These are phyloP conservation scores for Discostella stelligeroides DNA, from an alignment of 108 stramenopile species.

Conservation along the genomic window DNA sequence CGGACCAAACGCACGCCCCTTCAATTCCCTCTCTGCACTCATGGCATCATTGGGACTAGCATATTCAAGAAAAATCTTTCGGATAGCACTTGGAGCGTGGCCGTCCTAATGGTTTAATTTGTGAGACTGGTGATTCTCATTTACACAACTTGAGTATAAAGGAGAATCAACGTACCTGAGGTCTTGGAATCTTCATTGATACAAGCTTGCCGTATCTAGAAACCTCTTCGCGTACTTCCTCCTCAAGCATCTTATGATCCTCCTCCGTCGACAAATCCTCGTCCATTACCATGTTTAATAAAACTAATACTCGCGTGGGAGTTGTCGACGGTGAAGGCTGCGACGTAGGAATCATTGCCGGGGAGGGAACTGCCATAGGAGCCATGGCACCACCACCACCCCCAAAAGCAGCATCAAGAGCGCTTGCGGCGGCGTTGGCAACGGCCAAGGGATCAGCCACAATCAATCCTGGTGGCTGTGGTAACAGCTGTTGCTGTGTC, in stretches of 20 bases:
- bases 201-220: slow-evolving; percentile 80
- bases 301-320: slow-evolving; percentile 79
- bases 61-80: slow-evolving; percentile 92
- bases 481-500: slow-evolving; percentile 21
- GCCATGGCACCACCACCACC: slow-evolving; percentile 26
- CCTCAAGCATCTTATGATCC: slow-evolving; percentile 78
- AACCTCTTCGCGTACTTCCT: slow-evolving; percentile 86
- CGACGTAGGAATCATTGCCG: slow-evolving; percentile 1
- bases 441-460: slow-evolving; percentile 63
- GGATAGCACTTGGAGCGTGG: slow-evolving; percentile 61
- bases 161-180: slow-evolving; percentile 32
- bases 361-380: slow-evolving; percentile 3
- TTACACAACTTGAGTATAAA: not conserved
- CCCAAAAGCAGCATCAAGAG: slow-evolving; percentile 63
- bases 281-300: slow-evolving; percentile 96
- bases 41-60: slow-evolving; percentile 70
- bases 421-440: slow-evolving; percentile 61
- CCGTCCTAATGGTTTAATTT: slow-evolving; percentile 34
- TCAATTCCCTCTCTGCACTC: slow-evolving; percentile 77
- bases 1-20: slow-evolving; percentile 89
- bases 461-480: slow-evolving; percentile 31
- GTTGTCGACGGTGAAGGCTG: not conserved
- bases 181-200: slow-evolving; percentile 84
- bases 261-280: slow-evolving; percentile 91
- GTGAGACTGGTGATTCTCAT: not conserved